These are phyloP conservation scores for Thermomyces lanuginosus DNA, from an alignment of 2,329 filamentous ascomycete genomes.

Conservation along the genomic window DNA sequence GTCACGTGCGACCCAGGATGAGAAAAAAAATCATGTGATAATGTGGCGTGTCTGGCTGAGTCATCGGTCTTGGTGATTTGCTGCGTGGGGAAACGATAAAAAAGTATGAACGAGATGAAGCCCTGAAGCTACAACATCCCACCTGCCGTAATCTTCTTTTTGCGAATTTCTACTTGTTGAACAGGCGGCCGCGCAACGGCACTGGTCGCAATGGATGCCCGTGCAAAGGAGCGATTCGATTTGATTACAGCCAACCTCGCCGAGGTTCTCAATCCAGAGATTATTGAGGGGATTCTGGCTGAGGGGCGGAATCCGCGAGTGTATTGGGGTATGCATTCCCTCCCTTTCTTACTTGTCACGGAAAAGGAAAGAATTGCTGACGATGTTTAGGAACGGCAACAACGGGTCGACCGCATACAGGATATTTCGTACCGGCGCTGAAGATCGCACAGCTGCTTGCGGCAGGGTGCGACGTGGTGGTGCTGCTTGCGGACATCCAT, in stretches of 20 bases:
- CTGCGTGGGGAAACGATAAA: no score
- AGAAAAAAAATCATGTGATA: no score
- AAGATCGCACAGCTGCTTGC: constrained; percentile 80
- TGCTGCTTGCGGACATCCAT: constrained; percentile 54
- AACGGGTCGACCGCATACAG: constrained; percentile 74
- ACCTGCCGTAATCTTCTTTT: no score
- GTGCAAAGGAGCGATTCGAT: constrained; percentile 42
- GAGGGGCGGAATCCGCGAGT: constrained; percentile 16
- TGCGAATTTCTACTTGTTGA: no score
- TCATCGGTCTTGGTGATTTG: no score
- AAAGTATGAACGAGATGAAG: no score
- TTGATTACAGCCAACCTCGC: constrained; percentile 68
- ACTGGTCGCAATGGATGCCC: constrained; percentile 5
- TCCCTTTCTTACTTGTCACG: neutral
- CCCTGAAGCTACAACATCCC: no score
- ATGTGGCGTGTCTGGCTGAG: no score
- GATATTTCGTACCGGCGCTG: constrained; percentile 75
- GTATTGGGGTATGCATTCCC: constrained; percentile 16
- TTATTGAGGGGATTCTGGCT: constrained; percentile 16
- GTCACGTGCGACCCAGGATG: no score
- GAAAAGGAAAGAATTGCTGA: neutral
- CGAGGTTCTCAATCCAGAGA: constrained; percentile 61
- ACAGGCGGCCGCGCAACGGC: no score
- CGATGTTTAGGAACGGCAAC: constrained; percentile 43
- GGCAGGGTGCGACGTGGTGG: constrained; percentile 66